Evolutionary conservation across 2,329 filamentous ascomycete species (phyloP).

Genomic region (Hansfordia pulvinata): DNA sequence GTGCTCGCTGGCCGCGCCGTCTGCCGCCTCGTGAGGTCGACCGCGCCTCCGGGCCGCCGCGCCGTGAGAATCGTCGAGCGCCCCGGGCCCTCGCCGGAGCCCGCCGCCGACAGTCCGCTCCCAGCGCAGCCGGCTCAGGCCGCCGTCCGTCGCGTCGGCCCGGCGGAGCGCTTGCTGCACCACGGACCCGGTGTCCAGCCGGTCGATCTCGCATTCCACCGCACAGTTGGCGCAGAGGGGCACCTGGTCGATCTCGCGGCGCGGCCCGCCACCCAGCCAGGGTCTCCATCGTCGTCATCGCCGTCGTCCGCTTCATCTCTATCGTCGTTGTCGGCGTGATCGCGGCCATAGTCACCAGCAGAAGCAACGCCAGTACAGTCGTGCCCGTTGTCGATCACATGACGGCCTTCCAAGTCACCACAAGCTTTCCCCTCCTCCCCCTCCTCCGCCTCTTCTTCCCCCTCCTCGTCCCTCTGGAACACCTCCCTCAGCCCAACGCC

Average conservation of each 20-base stretch:
- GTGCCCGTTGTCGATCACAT: too few species aligned
- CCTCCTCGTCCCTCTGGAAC: conserved; percentile 20
- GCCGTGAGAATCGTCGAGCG: too few species aligned
- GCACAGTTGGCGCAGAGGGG: conserved; percentile 36
- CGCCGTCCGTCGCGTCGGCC: conserved; percentile 29
- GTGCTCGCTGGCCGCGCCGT: too few species aligned
- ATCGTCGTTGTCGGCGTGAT: conserved; percentile 5
- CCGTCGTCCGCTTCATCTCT: conserved; percentile 3
- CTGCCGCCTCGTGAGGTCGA: too few species aligned
- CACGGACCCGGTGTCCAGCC: conserved; percentile 14
- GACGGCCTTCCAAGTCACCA: too few species aligned
- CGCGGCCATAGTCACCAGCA: too few species aligned
- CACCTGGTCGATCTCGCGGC: conserved; percentile 28
- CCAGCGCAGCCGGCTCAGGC: conserved; percentile 29
- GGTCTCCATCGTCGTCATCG: conserved; percentile 2
- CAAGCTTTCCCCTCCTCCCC: conserved; percentile 14
- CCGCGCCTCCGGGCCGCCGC: conserved; percentile 1
- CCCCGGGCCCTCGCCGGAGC: too few species aligned
- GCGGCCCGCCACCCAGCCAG: conserved; percentile 4
- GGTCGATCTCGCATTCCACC: conserved; percentile 23
- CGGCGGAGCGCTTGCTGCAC: conserved; percentile 27
- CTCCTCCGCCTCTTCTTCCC: conserved; percentile 27
- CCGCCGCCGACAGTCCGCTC: conserved; percentile 16
- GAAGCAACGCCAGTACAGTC: too few species aligned
- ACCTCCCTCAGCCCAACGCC: conserved; percentile 13